These are phyloP conservation scores for Penicillium arizonense DNA, from an alignment of 495 filamentous ascomycete species.

Conservation along the genomic window DNA sequence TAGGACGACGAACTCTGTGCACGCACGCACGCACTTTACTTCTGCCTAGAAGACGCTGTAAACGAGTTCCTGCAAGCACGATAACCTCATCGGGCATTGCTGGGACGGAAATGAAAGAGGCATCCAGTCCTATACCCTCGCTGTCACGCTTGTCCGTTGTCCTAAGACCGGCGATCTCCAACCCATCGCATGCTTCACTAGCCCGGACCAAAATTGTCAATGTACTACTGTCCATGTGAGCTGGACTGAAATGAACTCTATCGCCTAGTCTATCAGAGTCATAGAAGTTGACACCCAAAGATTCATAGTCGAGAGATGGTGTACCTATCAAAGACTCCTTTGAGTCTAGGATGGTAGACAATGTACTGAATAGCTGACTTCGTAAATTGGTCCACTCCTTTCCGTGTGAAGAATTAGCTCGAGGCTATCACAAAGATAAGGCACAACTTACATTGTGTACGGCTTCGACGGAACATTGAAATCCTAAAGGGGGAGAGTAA, in stretches of 20 bases:
- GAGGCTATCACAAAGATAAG: neutral
- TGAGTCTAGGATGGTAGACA: conserved; percentile 6
- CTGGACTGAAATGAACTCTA: conserved; percentile 4
- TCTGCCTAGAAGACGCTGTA: conserved; percentile 13
- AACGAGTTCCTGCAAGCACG: conserved; percentile 10
- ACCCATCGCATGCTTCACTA: conserved; percentile 3
- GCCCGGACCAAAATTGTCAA: conserved; percentile 6
- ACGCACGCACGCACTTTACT: conserved; percentile 14
- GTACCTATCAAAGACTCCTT: conserved; percentile 6
- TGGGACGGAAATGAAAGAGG: conserved; percentile 9
- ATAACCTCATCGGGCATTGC: conserved; percentile 9
- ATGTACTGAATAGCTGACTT: neutral
- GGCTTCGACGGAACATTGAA: conserved; percentile 1
- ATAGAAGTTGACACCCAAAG: conserved; percentile 10
- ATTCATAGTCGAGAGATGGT: conserved; percentile 8
- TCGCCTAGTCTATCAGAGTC: neutral
- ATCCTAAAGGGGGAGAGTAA: neutral
- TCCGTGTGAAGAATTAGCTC: neutral
- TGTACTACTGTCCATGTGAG: conserved; percentile 13
- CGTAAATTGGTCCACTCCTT: conserved; percentile 12
- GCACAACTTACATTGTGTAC: conserved; percentile 4
- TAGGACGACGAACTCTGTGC: conserved; percentile 6
- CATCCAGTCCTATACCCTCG: conserved; percentile 7
- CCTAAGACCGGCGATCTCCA: conserved; percentile 8
- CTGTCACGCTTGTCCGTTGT: conserved; percentile 11